phyloP scores from a whole-genome alignment of 805 yeast genomes.

The Wickerhamomyces chaumierensis region DNA sequence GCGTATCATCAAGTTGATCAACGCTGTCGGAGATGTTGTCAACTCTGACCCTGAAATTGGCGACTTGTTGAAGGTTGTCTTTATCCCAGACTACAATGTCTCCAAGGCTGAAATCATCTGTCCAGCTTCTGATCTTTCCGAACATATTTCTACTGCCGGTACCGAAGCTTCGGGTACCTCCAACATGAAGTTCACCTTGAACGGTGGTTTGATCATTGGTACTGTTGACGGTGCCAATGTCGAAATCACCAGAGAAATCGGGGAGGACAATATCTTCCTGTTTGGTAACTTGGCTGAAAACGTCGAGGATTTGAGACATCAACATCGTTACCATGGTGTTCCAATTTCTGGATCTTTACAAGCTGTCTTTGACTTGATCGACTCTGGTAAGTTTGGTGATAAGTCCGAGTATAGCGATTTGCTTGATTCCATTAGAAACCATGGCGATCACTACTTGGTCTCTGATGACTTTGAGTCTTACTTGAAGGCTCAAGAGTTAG shows the following conservation, averaged over 20 bases:
- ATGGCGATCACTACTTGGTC: conserved; percentile 82
- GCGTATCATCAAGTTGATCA: conserved; percentile 75
- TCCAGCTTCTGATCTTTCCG: conserved; percentile 85
- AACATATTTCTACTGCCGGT: conserved; percentile 94
- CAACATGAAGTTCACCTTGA: conserved; percentile 89
- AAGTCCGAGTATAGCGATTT: conserved; percentile 53
- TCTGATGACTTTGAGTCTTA: conserved; percentile 84
- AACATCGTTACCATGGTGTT: conserved; percentile 49
- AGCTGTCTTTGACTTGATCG: conserved; percentile 56
- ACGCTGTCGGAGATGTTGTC: conserved; percentile 69
- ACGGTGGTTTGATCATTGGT: conserved; percentile 90
- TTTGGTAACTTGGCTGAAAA: conserved; percentile 87
- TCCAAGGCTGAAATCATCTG: conserved; percentile 85
- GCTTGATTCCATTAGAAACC: conserved; percentile 55
- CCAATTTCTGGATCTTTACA: conserved; percentile 47
- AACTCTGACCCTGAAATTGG: conserved; percentile 69
- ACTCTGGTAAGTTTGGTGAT: conserved; percentile 62
- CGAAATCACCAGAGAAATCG: conserved; percentile 87
- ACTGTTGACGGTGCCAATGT: conserved; percentile 97
- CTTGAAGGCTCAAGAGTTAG: conserved; percentile 65
- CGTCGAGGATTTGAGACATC: conserved; percentile 74
- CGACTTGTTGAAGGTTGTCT: conserved; percentile 73
- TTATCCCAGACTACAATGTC: conserved; percentile 87
- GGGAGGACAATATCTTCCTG: conserved; percentile 84
- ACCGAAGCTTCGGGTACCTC: conserved; percentile 96